Conservation (phyloP, 805 yeast species). For the Lachancea lanzarotensis region DNA sequence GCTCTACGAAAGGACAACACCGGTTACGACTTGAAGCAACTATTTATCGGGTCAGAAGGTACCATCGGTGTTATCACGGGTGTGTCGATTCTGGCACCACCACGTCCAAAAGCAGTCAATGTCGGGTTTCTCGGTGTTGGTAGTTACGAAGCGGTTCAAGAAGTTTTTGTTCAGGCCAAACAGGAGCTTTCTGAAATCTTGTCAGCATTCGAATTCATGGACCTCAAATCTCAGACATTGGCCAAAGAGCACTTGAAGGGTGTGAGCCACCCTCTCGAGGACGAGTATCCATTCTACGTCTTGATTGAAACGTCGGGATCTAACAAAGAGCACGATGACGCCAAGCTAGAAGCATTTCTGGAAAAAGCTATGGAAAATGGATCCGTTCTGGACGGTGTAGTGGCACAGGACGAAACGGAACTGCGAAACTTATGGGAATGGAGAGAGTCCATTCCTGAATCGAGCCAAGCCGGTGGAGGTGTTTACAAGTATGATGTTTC, state of each 20-base stretch:
- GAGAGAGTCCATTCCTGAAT: conserved; percentile 94
- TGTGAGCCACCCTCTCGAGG: conserved; percentile 68
- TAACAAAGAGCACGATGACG: conserved; percentile 86
- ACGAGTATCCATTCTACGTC: conserved; percentile 79
- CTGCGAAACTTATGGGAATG: conserved; percentile 80
- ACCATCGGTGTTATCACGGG: conserved; percentile 88
- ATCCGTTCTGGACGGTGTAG: conserved; percentile 83
- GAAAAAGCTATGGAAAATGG: conserved; percentile 82
- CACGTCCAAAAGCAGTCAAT: conserved; percentile 77
- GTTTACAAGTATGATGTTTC: conserved; percentile 97
- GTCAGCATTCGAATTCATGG: conserved; percentile 95
- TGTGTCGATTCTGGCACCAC: conserved; percentile 81
- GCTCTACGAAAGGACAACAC: conserved; percentile 91
- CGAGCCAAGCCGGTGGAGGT: conserved; percentile 79
- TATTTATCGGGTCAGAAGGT: conserved; percentile 92
- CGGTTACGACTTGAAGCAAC: conserved; percentile 87
- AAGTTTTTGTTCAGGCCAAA: conserved; percentile 73
- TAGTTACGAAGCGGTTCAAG: conserved; percentile 75
- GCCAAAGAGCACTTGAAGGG: conserved; percentile 55
- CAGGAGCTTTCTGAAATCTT: conserved; percentile 74
- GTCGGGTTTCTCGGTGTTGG: conserved; percentile 84
- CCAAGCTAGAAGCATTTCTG: conserved; percentile 76
- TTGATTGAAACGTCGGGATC: conserved; percentile 93
- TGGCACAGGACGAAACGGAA: conserved; percentile 93
- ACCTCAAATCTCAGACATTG: conserved; percentile 56